These are phyloP conservation scores for Ceratocystis huliohia DNA, from an alignment of 2,329 filamentous ascomycete species.

Conservation along the genomic window DNA sequence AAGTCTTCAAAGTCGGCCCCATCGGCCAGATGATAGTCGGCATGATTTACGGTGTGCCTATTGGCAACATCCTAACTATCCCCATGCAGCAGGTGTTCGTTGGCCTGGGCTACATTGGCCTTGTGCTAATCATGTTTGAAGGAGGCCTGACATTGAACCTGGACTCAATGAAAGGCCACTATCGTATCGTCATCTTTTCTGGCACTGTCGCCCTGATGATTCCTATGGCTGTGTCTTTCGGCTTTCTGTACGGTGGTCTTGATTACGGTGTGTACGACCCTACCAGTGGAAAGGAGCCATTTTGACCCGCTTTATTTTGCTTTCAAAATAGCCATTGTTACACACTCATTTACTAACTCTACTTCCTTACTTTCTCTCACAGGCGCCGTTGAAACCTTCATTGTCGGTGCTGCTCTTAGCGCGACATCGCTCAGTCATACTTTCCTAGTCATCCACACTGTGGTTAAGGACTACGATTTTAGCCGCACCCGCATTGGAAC, in stretches of 20 bases:
- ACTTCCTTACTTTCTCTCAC: background rate
- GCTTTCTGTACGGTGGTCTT: slow-evolving; percentile 33
- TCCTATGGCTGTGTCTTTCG: slow-evolving; percentile 35
- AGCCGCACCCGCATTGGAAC: slow-evolving; percentile 33
- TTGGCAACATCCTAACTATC: slow-evolving; percentile 33
- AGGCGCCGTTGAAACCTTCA: slow-evolving; percentile 24
- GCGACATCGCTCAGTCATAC: slow-evolving; percentile 29
- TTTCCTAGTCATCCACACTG: slow-evolving; percentile 27
- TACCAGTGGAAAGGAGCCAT: background rate
- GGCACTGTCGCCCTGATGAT: slow-evolving; percentile 35
- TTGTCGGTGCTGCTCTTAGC: slow-evolving; percentile 27
- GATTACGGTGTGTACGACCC: slow-evolving; percentile 26
- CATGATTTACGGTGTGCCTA: slow-evolving; percentile 34
- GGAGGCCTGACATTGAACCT: slow-evolving; percentile 36
- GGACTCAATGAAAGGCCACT: slow-evolving; percentile 35
- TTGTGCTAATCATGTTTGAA: slow-evolving; percentile 40
- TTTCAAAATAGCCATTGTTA: background rate
- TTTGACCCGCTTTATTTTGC: background rate
- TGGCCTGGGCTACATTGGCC: slow-evolving; percentile 35
- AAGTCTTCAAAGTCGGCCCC: slow-evolving; percentile 33
- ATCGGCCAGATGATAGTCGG: slow-evolving; percentile 37
- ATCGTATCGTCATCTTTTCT: slow-evolving; percentile 31
- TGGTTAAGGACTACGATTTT: slow-evolving; percentile 29
- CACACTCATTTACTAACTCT: slow-evolving; percentile 4
- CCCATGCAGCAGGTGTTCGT: slow-evolving; percentile 36